Base-by-base conservation (phyloP, 2,329 filamentous ascomycete species). In the Trichoderma gracile region DNA sequence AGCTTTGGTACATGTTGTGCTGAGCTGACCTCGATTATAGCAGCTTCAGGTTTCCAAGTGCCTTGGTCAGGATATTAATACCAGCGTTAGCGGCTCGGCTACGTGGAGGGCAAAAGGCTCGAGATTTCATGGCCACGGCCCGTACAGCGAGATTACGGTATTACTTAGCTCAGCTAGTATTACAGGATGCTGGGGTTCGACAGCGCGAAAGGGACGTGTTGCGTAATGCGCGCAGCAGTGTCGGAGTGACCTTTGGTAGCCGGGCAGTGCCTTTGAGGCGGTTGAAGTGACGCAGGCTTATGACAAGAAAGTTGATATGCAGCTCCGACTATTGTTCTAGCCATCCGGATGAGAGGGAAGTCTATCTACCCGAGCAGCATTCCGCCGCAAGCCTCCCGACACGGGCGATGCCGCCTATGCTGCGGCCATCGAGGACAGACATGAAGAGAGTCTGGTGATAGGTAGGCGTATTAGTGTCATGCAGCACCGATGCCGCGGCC, bases 11-110 rank as follows among this genome's bases (percentile, higher is more conserved):
- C 5, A 27, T 27, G 25, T 27, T 27, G 56, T 40, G 19, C 56
- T 42, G 57, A 61, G 57, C 57, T 53, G 57, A 61, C 38, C 12
- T 14, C 33, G 33, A 38, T 14, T 9, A 38, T 14, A 14, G 33
- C 57, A 60, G 38, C 57, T 30, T 42, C 46, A 60, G 38, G 25
- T 30, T 21, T 30, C 7, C 5, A n/a, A n/a, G n/a, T n/a, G 30
- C 15, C 30, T 43, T 42, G 21, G 46, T 30, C 42, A 47, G 57
- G 47, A 60, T 40, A 19, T 38, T 53, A n/a, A n/a, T 38, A 53
- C 42, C 38, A 33, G 25, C 25, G 45, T 54, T 62, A 62, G 59
- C 46, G 59, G 49, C 59, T 62, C 49, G 59, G 59, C 59, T 62
- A n/a, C 9, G 49, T 62, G 49, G 49, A 46, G 58, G 47, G 45